Conservation (phyloP, 1,139 yeast genomes). For the Scheffersomyces lignicola region DNA sequence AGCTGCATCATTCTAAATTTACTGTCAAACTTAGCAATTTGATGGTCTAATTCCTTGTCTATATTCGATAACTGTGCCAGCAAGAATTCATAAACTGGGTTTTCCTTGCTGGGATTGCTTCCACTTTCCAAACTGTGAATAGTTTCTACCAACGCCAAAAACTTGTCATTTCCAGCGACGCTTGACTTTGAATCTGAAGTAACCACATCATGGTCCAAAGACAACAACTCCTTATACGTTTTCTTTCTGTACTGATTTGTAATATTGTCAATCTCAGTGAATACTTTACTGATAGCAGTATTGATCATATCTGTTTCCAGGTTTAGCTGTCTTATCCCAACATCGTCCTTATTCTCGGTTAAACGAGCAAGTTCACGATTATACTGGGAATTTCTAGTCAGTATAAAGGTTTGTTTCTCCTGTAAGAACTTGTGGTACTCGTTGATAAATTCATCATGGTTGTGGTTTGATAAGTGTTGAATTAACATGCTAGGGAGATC, state of each 20-base stretch:
- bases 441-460: conserved; percentile 69
- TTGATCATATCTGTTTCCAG: conserved; percentile 39
- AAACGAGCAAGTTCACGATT: conserved; percentile 14
- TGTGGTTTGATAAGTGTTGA: conserved; percentile 53
- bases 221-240: conserved; percentile 58
- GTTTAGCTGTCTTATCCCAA: conserved; percentile 17
- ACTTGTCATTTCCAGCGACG: conserved; percentile 23
- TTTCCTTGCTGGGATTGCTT: conserved; percentile 11
- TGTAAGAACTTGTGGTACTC: conserved; percentile 59
- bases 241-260: conserved; percentile 64
- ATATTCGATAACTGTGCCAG: conserved; percentile 34
- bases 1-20: conserved; percentile 42
- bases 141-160: conserved; percentile 41
- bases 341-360: conserved; percentile 16
- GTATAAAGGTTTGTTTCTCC: conserved; percentile 23
- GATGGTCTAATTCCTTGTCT: conserved; percentile 37
- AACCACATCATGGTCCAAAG: conserved; percentile 38
- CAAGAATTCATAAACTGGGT: conserved; percentile 42
- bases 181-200: conserved; percentile 11
- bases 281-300: conserved; percentile 45
- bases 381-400: conserved; percentile 17
- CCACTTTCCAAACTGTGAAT: conserved; percentile 28
- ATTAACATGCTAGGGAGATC: conserved; percentile 68
- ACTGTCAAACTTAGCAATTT: conserved; percentile 33
- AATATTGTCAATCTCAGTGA: conserved; percentile 66